Base-by-base conservation (phyloP, 2,329 filamentous ascomycete species). In the Trichocomaceae sp. region DNA sequence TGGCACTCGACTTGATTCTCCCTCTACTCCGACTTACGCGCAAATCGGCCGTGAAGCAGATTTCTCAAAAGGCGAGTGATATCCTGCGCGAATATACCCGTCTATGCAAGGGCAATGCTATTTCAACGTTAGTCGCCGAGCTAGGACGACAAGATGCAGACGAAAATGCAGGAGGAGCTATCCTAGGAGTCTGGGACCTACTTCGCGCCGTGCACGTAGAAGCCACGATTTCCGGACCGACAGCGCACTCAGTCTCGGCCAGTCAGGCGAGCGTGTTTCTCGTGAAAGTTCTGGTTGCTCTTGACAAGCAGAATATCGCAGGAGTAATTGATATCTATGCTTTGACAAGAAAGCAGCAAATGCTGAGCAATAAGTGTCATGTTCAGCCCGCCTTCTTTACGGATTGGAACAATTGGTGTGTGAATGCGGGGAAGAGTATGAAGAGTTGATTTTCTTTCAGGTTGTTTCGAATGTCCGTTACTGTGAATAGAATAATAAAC, bases 21-120 rank as follows among this genome's bases (percentile, higher is more conserved):
- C 90, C 92, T 0, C 77, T 96, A 0, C 77, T 95, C n/a, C 76
- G 79, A 45, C 81, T 93, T 42, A 83, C 88, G 46, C 84, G 89
- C 55, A 86, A 81, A n/a, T 93, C 88, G 0, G 83, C 79, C 37
- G 85, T 84, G 58, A 90, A 89, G 71, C 80, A 88, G 52, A 81
- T 96, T 3, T 81, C 85, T 1, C 83, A 84, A 54, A 90, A 88
- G 65, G 86, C 87, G 0, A 81, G 81, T 59, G 81, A 81, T n/a
- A 80, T 92, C 33, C 78, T 97, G 41, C 80, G 84, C 57, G 79
- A 83, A 56, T 90, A 88, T 66, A 84, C 86, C 54, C 86, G 86
- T 66, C 76, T 82, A 60, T 87, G 74, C 63, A 75, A 77, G 71
- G 75, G 74, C 61, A 68, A 76, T 62, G 68, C 73, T 46, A 62